Evolutionary conservation across 2,329 filamentous ascomycete genomes (phyloP).

Genomic region (Atkinsonella texensis): DNA sequence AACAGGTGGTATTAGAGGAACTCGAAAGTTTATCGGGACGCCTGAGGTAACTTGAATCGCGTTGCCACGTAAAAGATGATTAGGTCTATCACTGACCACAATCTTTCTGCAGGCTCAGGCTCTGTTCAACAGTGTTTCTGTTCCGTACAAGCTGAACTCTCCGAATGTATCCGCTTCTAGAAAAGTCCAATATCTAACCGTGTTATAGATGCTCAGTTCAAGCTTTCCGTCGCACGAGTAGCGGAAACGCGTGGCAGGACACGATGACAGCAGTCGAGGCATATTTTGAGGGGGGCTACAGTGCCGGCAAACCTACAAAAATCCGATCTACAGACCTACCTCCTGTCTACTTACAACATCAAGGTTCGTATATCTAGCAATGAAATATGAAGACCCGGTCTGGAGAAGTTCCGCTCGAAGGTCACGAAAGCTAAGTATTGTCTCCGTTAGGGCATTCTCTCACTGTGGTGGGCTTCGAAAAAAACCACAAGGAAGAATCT

Average conservation of each 20-base stretch:
- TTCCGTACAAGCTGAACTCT: conserved; percentile 38
- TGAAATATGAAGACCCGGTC: neutral
- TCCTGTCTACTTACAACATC: conserved; percentile 84
- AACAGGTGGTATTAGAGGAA: conserved; percentile 78
- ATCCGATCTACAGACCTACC: conserved; percentile 62
- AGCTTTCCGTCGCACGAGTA: conserved; percentile 39
- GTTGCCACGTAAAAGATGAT: neutral
- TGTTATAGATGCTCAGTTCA: conserved; percentile 45
- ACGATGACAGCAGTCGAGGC: conserved; percentile 57
- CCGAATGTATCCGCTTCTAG: neutral
- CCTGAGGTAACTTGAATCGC: conserved; percentile 49
- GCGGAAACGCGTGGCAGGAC: conserved; percentile 32
- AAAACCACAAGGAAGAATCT: conserved; percentile 45
- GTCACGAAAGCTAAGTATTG: neutral
- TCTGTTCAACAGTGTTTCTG: conserved; percentile 56
- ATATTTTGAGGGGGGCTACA: conserved; percentile 54
- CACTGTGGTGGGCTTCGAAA: conserved; percentile 79
- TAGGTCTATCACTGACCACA: neutral
- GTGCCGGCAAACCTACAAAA: conserved; percentile 35
- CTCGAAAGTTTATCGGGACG: conserved; percentile 91
- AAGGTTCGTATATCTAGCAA: conserved; percentile 32
- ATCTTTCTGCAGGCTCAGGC: conserved; percentile 52
- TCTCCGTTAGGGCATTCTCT: conserved; percentile 61
- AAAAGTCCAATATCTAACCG: neutral
- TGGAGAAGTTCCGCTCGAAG: neutral